These are phyloP conservation scores for Leucocoprinus birnbaumii DNA, from an alignment of 768 basidiomycete species.

Conservation along the genomic window DNA sequence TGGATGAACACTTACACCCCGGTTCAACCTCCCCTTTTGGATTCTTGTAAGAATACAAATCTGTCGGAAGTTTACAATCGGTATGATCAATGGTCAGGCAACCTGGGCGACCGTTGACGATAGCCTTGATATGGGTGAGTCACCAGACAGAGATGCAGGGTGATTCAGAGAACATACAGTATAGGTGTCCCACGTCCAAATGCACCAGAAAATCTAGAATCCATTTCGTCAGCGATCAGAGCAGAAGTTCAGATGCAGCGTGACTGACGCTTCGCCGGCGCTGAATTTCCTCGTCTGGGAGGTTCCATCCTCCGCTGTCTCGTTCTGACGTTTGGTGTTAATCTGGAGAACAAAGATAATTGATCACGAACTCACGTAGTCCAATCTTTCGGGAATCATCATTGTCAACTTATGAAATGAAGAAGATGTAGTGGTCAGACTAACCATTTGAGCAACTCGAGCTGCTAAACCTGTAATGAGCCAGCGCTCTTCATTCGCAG, in stretches of 20 bases:
- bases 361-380: conserved; percentile 37
- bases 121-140: conserved; percentile 26
- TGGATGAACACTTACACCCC: conserved; percentile 34
- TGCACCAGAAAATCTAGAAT: conserved; percentile 48
- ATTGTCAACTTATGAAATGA: background rate
- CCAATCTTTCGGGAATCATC: conserved; percentile 35
- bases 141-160: background rate
- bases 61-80: conserved; percentile 51
- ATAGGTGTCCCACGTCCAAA: conserved; percentile 49
- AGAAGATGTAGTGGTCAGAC: conserved; percentile 16
- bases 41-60: conserved; percentile 29
- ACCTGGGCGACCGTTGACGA: conserved; percentile 50
- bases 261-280: conserved; percentile 35
- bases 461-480: conserved; percentile 41
- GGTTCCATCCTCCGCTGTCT: conserved; percentile 46
- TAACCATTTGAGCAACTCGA: conserved; percentile 41
- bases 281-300: conserved; percentile 42
- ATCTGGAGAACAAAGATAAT: background rate
- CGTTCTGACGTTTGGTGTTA: conserved; percentile 35
- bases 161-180: conserved; percentile 27
- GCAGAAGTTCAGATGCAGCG: background rate
- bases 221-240: background rate
- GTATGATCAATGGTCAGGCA: conserved; percentile 42
- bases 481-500: conserved; percentile 45
- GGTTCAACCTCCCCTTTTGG: conserved; percentile 32